Evolutionary conservation across 371 early-diverging fungal species (phyloP).

Genomic region (Basidiobolus meristosporus): DNA sequence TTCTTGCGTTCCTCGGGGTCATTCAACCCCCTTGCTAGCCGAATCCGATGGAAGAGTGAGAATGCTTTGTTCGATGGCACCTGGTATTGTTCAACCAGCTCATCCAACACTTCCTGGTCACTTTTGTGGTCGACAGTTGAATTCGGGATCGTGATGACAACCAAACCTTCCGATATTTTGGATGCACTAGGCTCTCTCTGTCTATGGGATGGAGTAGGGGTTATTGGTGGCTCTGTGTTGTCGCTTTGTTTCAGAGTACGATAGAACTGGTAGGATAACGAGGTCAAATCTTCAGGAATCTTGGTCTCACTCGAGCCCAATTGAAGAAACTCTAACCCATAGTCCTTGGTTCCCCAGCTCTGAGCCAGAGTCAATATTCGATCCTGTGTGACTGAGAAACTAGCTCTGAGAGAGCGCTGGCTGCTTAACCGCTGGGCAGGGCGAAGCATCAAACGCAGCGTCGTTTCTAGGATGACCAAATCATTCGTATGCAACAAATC

Average conservation of each 20-base stretch:
- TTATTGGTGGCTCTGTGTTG: constrained; percentile 3
- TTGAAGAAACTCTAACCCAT: constrained; percentile 15
- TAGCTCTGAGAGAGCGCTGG: constrained; percentile 41
- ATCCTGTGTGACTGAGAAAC: constrained; percentile 38
- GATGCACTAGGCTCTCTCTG: too few relatives aligned
- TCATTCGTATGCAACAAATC: constrained; percentile 49
- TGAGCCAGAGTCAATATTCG: constrained; percentile 35
- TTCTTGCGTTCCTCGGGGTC: constrained; percentile 36
- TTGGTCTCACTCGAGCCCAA: constrained; percentile 16
- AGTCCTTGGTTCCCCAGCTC: constrained; percentile 26
- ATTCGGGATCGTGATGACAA: too few relatives aligned
- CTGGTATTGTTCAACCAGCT: constrained; percentile 5
- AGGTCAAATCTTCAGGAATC: constrained; percentile 23
- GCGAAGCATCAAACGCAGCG: constrained; percentile 49
- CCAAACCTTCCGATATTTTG: too few relatives aligned
- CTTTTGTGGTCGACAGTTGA: too few relatives aligned
- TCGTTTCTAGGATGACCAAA: constrained; percentile 45
- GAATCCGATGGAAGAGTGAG: neutral
- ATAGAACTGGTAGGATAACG: constrained; percentile 38
- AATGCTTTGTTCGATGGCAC: neutral
- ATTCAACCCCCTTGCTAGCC: neutral
- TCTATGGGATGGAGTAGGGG: too few relatives aligned
- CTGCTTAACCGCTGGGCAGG: constrained; percentile 67
- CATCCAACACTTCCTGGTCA: constrained; percentile 12
- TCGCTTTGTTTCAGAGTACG: constrained; percentile 11